Base-by-base conservation (phyloP, 106 monocot species). In the Dendrobium huoshanense region DNA sequence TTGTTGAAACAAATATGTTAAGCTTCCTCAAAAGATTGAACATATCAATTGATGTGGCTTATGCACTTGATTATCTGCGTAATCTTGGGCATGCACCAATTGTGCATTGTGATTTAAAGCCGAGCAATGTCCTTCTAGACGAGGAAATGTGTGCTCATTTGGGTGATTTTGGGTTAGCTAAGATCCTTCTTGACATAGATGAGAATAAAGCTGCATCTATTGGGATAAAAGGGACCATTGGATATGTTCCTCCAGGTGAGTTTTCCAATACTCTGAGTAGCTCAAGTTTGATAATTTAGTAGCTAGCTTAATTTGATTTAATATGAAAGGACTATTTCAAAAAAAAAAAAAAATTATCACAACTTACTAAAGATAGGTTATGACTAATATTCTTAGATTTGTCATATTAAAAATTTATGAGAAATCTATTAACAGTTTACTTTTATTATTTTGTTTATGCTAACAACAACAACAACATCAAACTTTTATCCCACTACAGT, bases 181-280 rank as follows among this genome's bases (percentile, higher is more conserved):
- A 56, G 25, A 72, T 80, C 54, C 29, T 86, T 9, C 77, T 77
- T 1, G 42, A 22, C 10, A 22, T 72, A 31, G 29, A 11, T 80
- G 77, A 47, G 2, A 81, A 17, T n/a, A 24, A 45, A 51, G 31
- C 37, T 41, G 79, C 75, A 9, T 75, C 85, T 0, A 54, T 59
- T 22, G 85, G 74, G 29, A n/a, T 89, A 9, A 83, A 84, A 79
- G 89, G 89, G 22, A 79, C 86, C n/a, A 83, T 86, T 27, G 89
- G 89, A 5, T 89, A 89, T 47, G 81, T 89, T 81, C 81, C 89
- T 49, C 89, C 89, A 72, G 88, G 88, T 88, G 72, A 37, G 76
- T 18, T 24, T 74, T 17, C 22, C 2, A 75, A 1, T n/a, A 58
- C 6, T 58, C 45, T 9, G 1, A 45, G 45, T 0, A 45, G 45